phyloP scores from a whole-genome alignment of 176 grass and related monocot species.

The Bonia amplexicaulis region DNA sequence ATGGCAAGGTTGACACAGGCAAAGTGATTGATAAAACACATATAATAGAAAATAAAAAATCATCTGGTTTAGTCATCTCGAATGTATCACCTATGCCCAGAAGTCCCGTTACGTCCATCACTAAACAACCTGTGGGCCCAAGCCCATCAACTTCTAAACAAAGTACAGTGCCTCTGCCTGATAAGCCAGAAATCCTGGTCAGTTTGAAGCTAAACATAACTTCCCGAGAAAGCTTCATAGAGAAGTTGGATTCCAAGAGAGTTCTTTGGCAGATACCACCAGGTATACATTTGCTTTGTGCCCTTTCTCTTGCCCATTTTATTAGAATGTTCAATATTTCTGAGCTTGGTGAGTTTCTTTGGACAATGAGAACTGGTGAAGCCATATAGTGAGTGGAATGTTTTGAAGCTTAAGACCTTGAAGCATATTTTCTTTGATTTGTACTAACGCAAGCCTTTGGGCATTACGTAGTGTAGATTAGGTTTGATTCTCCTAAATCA shows the following conservation, averaged over 20 bases:
- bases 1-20: conserved; percentile 61
- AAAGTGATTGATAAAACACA: conserved; percentile 45
- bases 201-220: conserved; percentile 30
- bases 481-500: conserved; percentile 14
- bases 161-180: conserved; percentile 16
- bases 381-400: not conserved
- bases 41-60: conserved; percentile 24
- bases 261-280: conserved; percentile 73
- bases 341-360: not conserved
- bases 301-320: conserved; percentile 27
- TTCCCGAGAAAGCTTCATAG: conserved; percentile 37
- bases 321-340: conserved; percentile 19
- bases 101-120: not conserved
- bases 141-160: conserved; percentile 25
- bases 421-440: not conserved
- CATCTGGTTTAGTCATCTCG: conserved; percentile 16
- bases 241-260: conserved; percentile 65
- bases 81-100: conserved; percentile 16
- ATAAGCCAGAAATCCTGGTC: conserved; percentile 30
- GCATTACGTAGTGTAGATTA: conserved; percentile 13
- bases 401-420: conserved; percentile 8
- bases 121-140: conserved; percentile 21
- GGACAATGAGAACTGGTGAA: conserved; percentile 4
- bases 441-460: not conserved
- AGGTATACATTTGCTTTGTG: conserved; percentile 69